Base-by-base conservation (phyloP, 768 basidiomycete species). In the Suillus fuscotomentosus region DNA sequence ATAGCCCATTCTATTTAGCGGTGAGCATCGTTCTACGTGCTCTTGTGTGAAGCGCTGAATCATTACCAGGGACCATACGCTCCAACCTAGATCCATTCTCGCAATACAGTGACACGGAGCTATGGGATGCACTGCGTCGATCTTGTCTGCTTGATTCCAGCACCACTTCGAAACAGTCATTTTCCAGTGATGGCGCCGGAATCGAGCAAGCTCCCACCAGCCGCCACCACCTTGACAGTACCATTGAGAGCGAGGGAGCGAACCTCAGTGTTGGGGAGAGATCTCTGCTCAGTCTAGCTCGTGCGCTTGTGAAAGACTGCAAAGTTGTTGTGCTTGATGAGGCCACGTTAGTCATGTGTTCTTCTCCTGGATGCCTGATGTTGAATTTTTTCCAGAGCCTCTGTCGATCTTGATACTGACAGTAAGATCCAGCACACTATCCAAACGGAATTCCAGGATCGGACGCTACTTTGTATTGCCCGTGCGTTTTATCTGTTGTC, bases 101-200 rank as follows among this genome's bases (percentile, higher is more conserved):
- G 71, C 80, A 74, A 73, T 89, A 86, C 66, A 84, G 86, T 61
- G 86, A 89, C 68, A 87, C 87, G 5, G 77, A 81, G 11, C 74
- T 93, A 3, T 90, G 88, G 86, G 88, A 89, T 72, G 90, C 91
- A 3, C 79, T 93, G n/a, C 83, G 84, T 22, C 82, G 89, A 47
- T 86, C 90, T 1, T 83, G 81, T 71, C 72, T 85, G 6, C 62
- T 82, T 31, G 73, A 75, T 42, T 64, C 70, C 77, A 57, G 22
- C 22, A 71, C 70, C 67, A 39, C 59, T 17, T 54, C 61, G 47
- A 61, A 67, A 36, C 70, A 69, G 22, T 61, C 59, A 50, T 41
- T 14, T 22, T 53, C 78, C 67, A 70, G 56, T 65, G 68, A 61
- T 62, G 70, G 60, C 38, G 63, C 59, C 27, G 20, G 51, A 31